Conservation (phyloP, 202 grass and related monocot species). For the Saccharum hybrid region DNA sequence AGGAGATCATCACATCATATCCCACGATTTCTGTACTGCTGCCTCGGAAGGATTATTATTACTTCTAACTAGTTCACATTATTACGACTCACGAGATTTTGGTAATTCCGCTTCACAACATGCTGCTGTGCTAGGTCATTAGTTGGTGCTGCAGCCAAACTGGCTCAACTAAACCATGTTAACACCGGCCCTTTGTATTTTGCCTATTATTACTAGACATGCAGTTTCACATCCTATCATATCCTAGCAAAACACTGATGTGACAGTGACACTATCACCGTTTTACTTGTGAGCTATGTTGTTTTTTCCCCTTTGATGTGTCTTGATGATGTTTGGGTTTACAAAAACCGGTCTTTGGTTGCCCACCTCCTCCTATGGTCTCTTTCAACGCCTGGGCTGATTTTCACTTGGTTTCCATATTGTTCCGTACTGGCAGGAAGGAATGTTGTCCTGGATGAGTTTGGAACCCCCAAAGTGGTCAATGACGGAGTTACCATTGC, state of each 20-base stretch:
- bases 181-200: background rate
- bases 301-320: background rate
- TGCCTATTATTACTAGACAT: background rate
- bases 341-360: background rate
- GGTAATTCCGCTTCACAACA: background rate
- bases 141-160: background rate
- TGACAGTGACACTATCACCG: background rate
- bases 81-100: background rate
- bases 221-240: background rate
- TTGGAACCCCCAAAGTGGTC: conserved; percentile 83
- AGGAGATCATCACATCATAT: background rate
- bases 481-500: conserved; percentile 92
- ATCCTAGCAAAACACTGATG: background rate
- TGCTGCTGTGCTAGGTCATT: background rate
- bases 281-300: background rate
- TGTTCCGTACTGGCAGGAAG: conserved; percentile 53
- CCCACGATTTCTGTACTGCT: background rate
- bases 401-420: background rate
- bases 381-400: background rate
- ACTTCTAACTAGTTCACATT: background rate
- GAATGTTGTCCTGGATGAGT: conserved; percentile 90
- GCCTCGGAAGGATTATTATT: background rate
- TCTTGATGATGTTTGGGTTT: background rate
- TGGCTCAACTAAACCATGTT: background rate
- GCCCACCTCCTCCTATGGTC: background rate